A percentile compares a stretch with the other conserved stretches of the same genome.
Evolutionary conservation across 2,329 filamentous ascomycete genomes (phyloP).

Genomic region (Claviceps maximensis): DNA sequence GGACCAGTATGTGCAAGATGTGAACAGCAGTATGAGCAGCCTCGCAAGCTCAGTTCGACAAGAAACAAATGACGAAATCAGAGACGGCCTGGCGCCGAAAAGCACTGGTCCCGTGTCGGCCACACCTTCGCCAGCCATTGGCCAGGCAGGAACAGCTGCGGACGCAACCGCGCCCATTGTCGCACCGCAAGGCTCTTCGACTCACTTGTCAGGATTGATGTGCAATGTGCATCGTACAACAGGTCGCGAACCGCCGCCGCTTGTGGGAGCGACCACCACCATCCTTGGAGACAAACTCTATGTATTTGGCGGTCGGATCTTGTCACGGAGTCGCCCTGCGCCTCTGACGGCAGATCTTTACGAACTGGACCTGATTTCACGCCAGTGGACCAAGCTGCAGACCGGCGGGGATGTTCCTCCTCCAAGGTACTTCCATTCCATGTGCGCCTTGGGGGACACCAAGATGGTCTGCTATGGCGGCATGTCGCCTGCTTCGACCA

Average conservation of each 20-base stretch:
- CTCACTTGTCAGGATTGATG: conserved; percentile 53
- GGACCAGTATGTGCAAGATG: conserved; percentile 21
- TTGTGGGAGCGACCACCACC: conserved; percentile 91
- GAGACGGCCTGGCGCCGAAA: conserved; percentile 35
- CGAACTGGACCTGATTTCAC: conserved; percentile 77
- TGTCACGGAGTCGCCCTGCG: conserved; percentile 68
- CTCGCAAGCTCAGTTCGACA: conserved; percentile 27
- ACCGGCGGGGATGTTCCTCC: conserved; percentile 74
- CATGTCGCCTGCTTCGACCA: conserved; percentile 63
- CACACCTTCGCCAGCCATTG: conserved; percentile 41
- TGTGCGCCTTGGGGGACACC: conserved; percentile 84
- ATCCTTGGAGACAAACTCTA: conserved; percentile 92
- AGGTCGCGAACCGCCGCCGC: conserved; percentile 75
- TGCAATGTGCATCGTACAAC: conserved; percentile 74
- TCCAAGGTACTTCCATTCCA: conserved; percentile 91
- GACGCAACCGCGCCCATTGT: conserved; percentile 25
- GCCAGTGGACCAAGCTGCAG: conserved; percentile 88
- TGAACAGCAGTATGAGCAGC: conserved; percentile 34
- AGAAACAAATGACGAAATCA: conserved; percentile 30
- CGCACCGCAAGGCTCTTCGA: conserved; percentile 33
- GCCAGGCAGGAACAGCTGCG: conserved; percentile 18
- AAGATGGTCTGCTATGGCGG: conserved; percentile 97
- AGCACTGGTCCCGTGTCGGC: conserved; percentile 41
- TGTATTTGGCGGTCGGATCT: conserved; percentile 81
- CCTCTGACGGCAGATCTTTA: conserved; percentile 84